A percentile compares a stretch with the other conserved stretches of the same genome.
These are phyloP conservation scores for Chlamydomonas sphaeroides DNA, from an alignment of 139 green algal species.

Conservation along the genomic window DNA sequence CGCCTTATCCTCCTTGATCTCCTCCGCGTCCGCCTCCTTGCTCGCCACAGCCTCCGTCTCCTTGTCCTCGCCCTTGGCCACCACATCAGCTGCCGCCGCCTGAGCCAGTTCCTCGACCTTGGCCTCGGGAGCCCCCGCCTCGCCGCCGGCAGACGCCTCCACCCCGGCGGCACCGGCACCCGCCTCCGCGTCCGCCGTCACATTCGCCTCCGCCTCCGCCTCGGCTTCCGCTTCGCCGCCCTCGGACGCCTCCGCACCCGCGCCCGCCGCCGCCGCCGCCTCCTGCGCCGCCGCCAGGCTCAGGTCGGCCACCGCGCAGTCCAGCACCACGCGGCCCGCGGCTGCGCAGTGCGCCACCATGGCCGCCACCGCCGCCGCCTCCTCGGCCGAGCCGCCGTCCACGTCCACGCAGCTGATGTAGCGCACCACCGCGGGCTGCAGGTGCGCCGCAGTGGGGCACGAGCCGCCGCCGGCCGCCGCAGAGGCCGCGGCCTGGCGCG, in stretches of 20 bases:
- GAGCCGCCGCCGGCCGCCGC: not conserved
- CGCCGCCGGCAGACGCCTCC: no score
- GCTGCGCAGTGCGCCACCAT: conserved; percentile 16
- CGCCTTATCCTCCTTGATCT: not conserved
- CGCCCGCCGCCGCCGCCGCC: not conserved
- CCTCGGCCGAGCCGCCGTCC: conserved; percentile 7
- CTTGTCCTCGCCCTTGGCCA: no score
- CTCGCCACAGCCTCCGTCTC: no score
- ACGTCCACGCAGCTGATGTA: conserved; percentile 30
- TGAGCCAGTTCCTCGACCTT: no score
- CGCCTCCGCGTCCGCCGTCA: not conserved
- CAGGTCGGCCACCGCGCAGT: conserved; percentile 26
- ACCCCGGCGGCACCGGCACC: not conserved
- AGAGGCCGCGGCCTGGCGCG: not conserved
- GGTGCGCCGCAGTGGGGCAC: not conserved
- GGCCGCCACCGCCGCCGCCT: conserved; percentile 28
- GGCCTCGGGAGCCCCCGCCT: no score
- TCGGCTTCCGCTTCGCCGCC: no score
- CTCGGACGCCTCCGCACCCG: no score
- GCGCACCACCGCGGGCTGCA: conserved; percentile 9
- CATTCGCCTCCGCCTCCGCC: no score
- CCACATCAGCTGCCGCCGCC: no score
- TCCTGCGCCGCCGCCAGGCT: not conserved
- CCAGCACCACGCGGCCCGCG: conserved; percentile 6
- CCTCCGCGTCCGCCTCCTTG: no score